Percentiles rank a stretch among this genome's conserved stretches.
phyloP scores from a whole-genome alignment of 805 yeast species.

The Maudiozyma bulderi region DNA sequence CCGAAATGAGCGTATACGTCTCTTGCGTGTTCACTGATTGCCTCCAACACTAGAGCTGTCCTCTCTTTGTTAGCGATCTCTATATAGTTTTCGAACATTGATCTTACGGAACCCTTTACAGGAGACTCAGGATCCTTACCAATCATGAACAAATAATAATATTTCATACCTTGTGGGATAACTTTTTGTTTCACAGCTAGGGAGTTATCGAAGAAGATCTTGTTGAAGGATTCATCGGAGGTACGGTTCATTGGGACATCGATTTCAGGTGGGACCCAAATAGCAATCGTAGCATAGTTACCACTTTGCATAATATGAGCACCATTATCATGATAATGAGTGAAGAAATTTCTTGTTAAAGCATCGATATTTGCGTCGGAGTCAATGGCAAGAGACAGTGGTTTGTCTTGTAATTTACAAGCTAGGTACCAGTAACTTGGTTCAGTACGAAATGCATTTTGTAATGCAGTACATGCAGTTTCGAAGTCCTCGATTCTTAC shows the following conservation, averaged over 20 bases:
- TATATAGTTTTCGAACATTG: constrained; percentile 23
- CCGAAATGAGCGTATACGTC: constrained; percentile 30
- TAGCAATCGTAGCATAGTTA: constrained; percentile 28
- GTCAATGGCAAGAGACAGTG: constrained; percentile 15
- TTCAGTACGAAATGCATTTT: constrained; percentile 23
- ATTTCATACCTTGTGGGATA: constrained; percentile 21
- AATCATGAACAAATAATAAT: constrained; percentile 26
- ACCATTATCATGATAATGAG: constrained; percentile 23
- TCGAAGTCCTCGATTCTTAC: constrained; percentile 18
- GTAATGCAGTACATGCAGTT: constrained; percentile 19
- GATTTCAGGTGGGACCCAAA: constrained; percentile 22
- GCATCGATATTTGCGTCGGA: neutral
- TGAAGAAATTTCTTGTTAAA: constrained; percentile 15
- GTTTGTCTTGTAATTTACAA: constrained; percentile 24
- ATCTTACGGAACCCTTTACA: constrained; percentile 27
- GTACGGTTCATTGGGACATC: constrained; percentile 21
- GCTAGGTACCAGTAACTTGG: constrained; percentile 22
- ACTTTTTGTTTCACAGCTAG: constrained; percentile 14
- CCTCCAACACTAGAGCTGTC: constrained; percentile 27
- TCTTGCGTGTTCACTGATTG: constrained; percentile 26
- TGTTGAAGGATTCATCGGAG: constrained; percentile 23
- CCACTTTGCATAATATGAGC: constrained; percentile 28
- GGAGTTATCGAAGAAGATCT: constrained; percentile 21
- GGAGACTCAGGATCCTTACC: constrained; percentile 26
- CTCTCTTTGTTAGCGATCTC: constrained; percentile 23